phyloP scores from a whole-genome alignment of 2,329 filamentous ascomycete genomes.

The Fusarium algeriense region DNA sequence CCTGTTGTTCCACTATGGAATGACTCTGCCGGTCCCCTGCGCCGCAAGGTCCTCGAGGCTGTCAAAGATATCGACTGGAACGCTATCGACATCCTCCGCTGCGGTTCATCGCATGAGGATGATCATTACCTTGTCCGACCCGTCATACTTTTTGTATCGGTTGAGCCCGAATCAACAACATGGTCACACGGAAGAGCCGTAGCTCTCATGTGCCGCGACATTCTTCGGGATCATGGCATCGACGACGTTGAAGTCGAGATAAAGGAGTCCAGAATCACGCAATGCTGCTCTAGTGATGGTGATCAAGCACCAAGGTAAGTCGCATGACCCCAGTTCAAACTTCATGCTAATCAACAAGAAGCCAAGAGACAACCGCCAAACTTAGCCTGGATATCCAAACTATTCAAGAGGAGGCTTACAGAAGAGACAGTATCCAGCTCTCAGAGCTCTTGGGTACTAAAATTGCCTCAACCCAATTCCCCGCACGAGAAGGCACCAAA shows the following conservation, averaged over 20 bases:
- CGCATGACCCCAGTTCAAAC: accelerated
- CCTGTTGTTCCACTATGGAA: not conserved
- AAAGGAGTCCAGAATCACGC: not conserved
- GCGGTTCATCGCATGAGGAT: not conserved
- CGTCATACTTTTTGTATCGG: not conserved
- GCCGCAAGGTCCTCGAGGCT: not conserved
- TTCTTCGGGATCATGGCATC: not conserved
- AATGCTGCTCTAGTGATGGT: not conserved
- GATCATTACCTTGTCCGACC: not conserved
- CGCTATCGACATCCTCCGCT: not conserved
- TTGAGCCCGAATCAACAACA: not conserved
- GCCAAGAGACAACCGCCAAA: not conserved
- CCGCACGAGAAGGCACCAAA: not conserved
- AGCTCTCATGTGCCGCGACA: not conserved
- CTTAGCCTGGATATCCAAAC: not conserved
- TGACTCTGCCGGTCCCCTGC: not conserved
- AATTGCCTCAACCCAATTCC: accelerated
- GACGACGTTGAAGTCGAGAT: not conserved
- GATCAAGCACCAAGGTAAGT: not conserved
- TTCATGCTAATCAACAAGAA: not conserved
- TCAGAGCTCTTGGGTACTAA: not conserved
- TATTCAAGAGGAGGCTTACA: not conserved
- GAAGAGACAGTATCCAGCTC: not conserved
- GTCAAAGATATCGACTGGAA: not conserved
- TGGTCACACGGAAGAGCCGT: not conserved